A percentile compares a stretch with the other conserved stretches of the same genome.
Evolutionary conservation across 495 filamentous ascomycete genomes (phyloP).

Genomic region (Hypoxylon trugodes): DNA sequence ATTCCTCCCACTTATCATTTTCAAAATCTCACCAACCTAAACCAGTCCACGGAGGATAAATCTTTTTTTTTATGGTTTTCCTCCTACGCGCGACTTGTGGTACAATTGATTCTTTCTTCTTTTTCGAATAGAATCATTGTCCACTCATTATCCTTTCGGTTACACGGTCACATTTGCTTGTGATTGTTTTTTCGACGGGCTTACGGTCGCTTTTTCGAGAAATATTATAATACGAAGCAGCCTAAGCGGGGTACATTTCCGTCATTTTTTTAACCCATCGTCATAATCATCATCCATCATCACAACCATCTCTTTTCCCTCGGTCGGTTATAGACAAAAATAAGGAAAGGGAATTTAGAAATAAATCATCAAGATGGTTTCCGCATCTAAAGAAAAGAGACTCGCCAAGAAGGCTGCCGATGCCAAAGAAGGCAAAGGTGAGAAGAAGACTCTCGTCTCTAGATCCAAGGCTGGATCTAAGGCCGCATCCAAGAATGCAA

Average conservation of each 20-base stretch:
- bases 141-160: conserved; percentile 3
- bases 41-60: conserved; percentile 19
- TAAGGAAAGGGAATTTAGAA: conserved; percentile 2
- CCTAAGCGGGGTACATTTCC: conserved; percentile 37
- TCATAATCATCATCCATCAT: conserved; percentile 1
- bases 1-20: conserved; percentile 16
- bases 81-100: not conserved
- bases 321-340: conserved; percentile 28
- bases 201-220: conserved; percentile 13
- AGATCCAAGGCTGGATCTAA: conserved; percentile 73
- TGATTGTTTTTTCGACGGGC: conserved; percentile 9
- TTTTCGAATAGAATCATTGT: not conserved
- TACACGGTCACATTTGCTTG: conserved; percentile 35
- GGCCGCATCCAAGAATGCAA: conserved; percentile 68
- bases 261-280: not conserved
- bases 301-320: not conserved
- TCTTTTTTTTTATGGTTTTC: conserved; percentile 10
- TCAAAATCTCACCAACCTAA: conserved; percentile 12
- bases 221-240: not conserved
- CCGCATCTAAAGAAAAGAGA: conserved; percentile 96
- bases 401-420: conserved; percentile 92
- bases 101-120: not conserved
- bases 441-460: conserved; percentile 76
- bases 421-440: conserved; percentile 66
- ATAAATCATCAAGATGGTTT: conserved; percentile 70